A percentile compares a stretch with the other conserved stretches of the same genome.
Conservation (phyloP, 371 early-diverging fungal genomes). For the Circinella umbellata region DNA sequence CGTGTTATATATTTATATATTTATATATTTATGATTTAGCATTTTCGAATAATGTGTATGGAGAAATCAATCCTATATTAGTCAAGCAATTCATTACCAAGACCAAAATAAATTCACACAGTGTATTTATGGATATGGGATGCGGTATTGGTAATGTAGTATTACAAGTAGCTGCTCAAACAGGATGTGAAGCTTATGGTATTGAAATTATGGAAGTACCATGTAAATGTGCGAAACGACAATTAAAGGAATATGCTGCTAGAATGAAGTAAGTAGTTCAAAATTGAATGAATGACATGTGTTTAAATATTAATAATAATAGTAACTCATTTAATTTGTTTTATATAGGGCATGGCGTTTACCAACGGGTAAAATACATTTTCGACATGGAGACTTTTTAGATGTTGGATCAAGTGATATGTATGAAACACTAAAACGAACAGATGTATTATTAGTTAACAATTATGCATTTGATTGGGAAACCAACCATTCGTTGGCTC, state of each 20-base stretch:
- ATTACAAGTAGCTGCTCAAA: conserved; percentile 91
- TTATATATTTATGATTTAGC: conserved; percentile 40
- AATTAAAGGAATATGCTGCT: conserved; percentile 82
- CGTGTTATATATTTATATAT: neutral
- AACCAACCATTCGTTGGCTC: conserved; percentile 83
- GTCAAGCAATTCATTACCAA: conserved; percentile 83
- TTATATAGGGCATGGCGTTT: conserved; percentile 65
- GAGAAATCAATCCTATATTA: conserved; percentile 89
- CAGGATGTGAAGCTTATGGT: conserved; percentile 84
- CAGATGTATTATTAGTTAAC: conserved; percentile 93
- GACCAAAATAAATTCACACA: conserved; percentile 66
- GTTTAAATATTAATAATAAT: too few relatives aligned
- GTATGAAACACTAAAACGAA: conserved; percentile 71
- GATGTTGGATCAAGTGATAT: conserved; percentile 61
- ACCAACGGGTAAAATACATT: conserved; percentile 64
- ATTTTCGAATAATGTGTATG: conserved; percentile 95
- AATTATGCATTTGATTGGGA: conserved; percentile 91
- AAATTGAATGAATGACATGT: too few relatives aligned
- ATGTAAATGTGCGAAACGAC: conserved; percentile 77
- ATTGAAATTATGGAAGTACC: conserved; percentile 94
- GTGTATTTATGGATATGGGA: conserved; percentile 92
- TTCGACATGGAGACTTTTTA: conserved; percentile 80
- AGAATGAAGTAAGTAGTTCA: conserved; percentile 70
- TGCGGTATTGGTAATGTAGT: conserved; percentile 97
- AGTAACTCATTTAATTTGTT: neutral